A percentile compares a stretch with the other conserved stretches of the same genome.
These are phyloP conservation scores for Petunia secreta DNA, from an alignment of 257 asterid genomes.

Conservation along the genomic window DNA sequence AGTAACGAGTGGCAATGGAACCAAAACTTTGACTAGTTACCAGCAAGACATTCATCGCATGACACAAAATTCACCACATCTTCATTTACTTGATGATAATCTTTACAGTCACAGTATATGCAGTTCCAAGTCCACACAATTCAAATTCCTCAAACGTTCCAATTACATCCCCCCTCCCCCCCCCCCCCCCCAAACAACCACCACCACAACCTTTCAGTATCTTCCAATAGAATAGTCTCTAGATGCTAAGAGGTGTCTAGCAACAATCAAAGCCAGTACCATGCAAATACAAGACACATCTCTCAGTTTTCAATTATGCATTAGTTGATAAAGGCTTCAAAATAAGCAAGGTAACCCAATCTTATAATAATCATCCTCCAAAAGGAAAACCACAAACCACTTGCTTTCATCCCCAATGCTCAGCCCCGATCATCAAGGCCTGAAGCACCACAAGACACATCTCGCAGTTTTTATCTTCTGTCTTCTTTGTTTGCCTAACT, in stretches of 20 bases:
- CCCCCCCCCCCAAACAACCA: background rate
- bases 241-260: background rate
- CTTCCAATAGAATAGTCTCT: background rate
- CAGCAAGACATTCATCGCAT: background rate
- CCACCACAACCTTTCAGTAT: background rate
- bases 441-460: background rate
- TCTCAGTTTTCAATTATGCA: background rate
- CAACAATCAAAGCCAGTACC: background rate
- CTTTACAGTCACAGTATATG: background rate
- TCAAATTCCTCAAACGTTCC: background rate
- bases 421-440: constrained; percentile 4
- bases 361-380: too few species aligned
- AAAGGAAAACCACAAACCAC: too few species aligned
- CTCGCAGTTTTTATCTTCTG: background rate
- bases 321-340: background rate
- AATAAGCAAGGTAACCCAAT: background rate
- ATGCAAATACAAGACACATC: background rate
- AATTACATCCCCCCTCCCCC: background rate
- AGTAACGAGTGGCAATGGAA: background rate
- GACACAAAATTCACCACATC: background rate
- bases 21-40: background rate
- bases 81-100: background rate
- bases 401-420: background rate
- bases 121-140: background rate
- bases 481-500: background rate